Base-by-base conservation (phyloP, 1,139 yeast species). In the Yamadazyma atlantica region DNA sequence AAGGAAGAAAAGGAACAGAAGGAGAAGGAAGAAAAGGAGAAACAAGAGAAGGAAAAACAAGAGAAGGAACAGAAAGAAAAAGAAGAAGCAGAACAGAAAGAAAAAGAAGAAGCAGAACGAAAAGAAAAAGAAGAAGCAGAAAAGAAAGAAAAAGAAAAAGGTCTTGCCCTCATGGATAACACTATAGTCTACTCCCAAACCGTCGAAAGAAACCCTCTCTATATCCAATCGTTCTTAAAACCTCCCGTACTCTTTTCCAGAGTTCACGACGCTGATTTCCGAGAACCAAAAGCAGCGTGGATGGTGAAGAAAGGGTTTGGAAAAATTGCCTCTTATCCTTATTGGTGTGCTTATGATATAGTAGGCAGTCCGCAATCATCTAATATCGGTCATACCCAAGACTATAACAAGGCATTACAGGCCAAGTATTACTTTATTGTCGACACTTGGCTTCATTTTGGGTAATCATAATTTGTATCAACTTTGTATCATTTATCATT, bases 261-360 rank as follows among this genome's bases (percentile, higher is more conserved):
- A 4, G 40, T 48, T 3, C 44, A 41, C 25, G 53, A 17, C 4
- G 35, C 40, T 1, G 55, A 50, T 2, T 42, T 30, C 19, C 50
- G 41, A 18, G 68, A 60, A 41, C 53, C 36, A 33, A 51, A 37
- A 49, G 55, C 17, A 50, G 65, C 62, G 28, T 53, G 35, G 50
- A 35, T 14, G 9, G 39, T 39, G 14, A 45, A 45, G 12, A 44
- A 39, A 6, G 45, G 44, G 2, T 55, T 54, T 39, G 55, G 49
- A 2, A 43, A 45, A n/a, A 24, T 34, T 11, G 36, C 35, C 11
- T 55, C 53, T 2, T 48, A 55, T 36, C 52, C 53, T 1, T 66
- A 50, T 39, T 66, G 66, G 66, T 68, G 74, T 49, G 58, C 58
- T 12, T 67, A 67, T 45, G 60, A 64, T 40, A 42, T 63, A 3